A percentile compares a stretch with the other conserved stretches of the same genome.
Conservation (phyloP, 1,284 basidiomycete species). For the Apiotrichum siamense region DNA sequence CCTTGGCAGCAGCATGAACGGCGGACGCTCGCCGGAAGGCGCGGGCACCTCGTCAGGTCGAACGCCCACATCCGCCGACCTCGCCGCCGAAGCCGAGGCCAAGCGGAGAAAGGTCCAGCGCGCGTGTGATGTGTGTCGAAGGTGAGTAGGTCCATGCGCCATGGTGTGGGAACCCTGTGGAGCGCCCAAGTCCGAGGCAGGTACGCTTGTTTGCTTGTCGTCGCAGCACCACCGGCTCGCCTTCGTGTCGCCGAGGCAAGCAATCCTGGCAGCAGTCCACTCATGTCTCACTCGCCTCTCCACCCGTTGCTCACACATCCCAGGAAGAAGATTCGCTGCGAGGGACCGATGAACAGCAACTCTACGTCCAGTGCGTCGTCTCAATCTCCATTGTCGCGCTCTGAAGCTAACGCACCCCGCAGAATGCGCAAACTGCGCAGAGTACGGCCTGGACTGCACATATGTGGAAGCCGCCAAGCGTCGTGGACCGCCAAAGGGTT, state of each 20-base stretch:
- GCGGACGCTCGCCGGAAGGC: background rate
- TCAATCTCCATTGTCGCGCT: background rate
- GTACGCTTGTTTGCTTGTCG: too few relatives aligned
- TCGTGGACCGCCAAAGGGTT: slow-evolving; percentile 79
- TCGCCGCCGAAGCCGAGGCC: slow-evolving; percentile 22
- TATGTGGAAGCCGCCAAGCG: slow-evolving; percentile 70
- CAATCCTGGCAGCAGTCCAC: too few relatives aligned
- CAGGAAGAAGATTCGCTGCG: slow-evolving; percentile 47
- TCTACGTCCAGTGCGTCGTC: background rate
- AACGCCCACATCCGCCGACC: slow-evolving; percentile 7
- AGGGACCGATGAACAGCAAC: slow-evolving; percentile 41
- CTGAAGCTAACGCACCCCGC: background rate
- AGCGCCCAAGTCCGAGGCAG: too few relatives aligned
- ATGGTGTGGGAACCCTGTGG: background rate
- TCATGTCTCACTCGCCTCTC: too few relatives aligned
- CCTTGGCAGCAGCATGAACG: slow-evolving; percentile 36
- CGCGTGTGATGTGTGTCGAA: slow-evolving; percentile 45
- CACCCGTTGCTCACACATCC: background rate
- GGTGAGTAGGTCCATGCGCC: slow-evolving; percentile 5
- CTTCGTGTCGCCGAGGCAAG: too few relatives aligned
- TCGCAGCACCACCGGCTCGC: too few relatives aligned
- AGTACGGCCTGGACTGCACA: slow-evolving; percentile 67
- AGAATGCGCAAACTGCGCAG: slow-evolving; percentile 68
- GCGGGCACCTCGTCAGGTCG: background rate
- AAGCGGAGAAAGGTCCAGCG: slow-evolving; percentile 32